phyloP scores from a whole-genome alignment of 805 yeast genomes.

The Ascoidea tarda region DNA sequence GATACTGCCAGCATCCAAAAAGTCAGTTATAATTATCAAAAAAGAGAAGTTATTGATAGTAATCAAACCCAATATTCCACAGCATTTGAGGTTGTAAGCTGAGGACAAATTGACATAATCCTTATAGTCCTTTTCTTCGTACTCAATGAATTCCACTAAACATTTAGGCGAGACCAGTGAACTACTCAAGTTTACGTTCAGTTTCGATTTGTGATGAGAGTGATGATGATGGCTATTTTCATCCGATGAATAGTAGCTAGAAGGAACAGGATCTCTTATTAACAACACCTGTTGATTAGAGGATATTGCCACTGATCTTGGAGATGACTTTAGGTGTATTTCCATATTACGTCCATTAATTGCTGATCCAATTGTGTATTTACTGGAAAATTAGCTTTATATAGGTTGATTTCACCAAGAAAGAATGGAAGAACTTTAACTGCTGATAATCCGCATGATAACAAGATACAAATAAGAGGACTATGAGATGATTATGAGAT shows the following conservation, averaged over 20 bases:
- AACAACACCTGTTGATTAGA: slow-evolving; percentile 45
- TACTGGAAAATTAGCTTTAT: too few relatives aligned
- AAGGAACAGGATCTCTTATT: slow-evolving; percentile 26
- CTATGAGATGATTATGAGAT: too few relatives aligned
- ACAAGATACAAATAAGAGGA: too few relatives aligned
- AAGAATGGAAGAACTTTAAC: too few relatives aligned
- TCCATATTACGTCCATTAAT: slow-evolving; percentile 26
- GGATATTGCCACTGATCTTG: slow-evolving; percentile 57
- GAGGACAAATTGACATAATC: slow-evolving; percentile 30
- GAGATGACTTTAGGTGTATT: slow-evolving; percentile 45
- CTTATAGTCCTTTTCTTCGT: slow-evolving; percentile 22
- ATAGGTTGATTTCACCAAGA: too few relatives aligned
- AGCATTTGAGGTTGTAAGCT: slow-evolving; percentile 19
- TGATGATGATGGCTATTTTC: slow-evolving; percentile 9
- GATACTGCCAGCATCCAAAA: slow-evolving; percentile 44
- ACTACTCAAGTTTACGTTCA: slow-evolving; percentile 12
- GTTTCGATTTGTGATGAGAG: slow-evolving; percentile 17
- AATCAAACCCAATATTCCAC: slow-evolving; percentile 51
- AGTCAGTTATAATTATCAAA: slow-evolving; percentile 42
- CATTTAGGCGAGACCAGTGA: slow-evolving; percentile 17
- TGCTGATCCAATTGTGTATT: too few relatives aligned
- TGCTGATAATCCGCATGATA: too few relatives aligned
- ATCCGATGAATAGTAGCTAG: slow-evolving; percentile 9
- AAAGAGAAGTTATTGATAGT: slow-evolving; percentile 38
- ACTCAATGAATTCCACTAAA: slow-evolving; percentile 41